phyloP scores from a whole-genome alignment of 208 protist species.

The Angomonas ambiguus region DNA sequence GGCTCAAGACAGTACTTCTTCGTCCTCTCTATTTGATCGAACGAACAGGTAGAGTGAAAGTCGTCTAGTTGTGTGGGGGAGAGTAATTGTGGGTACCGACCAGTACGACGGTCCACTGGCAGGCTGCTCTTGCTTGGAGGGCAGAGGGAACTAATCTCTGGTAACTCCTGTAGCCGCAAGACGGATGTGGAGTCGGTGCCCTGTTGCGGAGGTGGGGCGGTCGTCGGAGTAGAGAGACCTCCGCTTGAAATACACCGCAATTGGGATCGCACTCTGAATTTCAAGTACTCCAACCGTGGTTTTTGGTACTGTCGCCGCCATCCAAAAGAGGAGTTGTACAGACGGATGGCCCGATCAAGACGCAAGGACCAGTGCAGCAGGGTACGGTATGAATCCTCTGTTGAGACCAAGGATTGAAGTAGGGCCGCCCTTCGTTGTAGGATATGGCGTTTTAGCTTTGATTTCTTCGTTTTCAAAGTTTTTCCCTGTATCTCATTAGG shows the following conservation, averaged over 20 bases:
- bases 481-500: not conserved
- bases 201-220: too few relatives aligned
- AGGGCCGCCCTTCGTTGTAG: not conserved
- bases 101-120: conserved; percentile 30
- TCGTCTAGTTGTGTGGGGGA: not conserved
- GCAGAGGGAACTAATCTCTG: too few relatives aligned
- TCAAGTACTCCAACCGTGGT: not conserved
- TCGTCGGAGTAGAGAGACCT: too few relatives aligned
- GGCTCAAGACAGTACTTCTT: not conserved
- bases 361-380: too few relatives aligned
- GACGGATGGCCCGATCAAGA: too few relatives aligned
- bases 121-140: too few relatives aligned
- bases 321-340: too few relatives aligned
- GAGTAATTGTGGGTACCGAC: conserved; percentile 30
- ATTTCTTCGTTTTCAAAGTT: not conserved
- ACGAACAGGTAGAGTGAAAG: conserved; percentile 7
- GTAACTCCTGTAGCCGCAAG: too few relatives aligned
- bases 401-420: not conserved
- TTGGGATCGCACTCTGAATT: not conserved
- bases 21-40: not conserved
- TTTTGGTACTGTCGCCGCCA: not conserved
- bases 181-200: too few relatives aligned
- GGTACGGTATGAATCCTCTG: too few relatives aligned
- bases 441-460: not conserved
- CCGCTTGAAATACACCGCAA: too few relatives aligned